phyloP scores from a whole-genome alignment of 1,139 yeast genomes.

The Lodderomyces oxycetoniae region DNA sequence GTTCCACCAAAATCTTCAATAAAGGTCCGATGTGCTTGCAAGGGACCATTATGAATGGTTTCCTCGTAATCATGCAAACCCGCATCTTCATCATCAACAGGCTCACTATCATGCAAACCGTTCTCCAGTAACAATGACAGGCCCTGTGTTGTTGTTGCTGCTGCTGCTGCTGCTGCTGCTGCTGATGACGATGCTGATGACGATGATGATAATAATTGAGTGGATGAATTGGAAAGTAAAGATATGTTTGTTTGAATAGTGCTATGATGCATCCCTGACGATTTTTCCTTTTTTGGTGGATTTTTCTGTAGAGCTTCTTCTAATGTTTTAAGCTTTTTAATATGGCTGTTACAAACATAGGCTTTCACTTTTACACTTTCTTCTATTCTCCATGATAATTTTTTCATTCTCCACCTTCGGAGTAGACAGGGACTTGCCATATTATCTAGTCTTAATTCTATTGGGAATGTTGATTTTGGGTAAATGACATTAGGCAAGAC shows the following conservation, averaged over 20 bases:
- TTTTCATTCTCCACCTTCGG: conserved; percentile 90
- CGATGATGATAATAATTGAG: conserved; percentile 7
- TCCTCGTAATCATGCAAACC: conserved; percentile 11
- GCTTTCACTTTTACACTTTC: conserved; percentile 65
- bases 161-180: too few relatives aligned
- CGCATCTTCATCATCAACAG: conserved; percentile 4
- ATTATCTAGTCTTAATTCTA: conserved; percentile 80
- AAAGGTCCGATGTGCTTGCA: conserved; percentile 24
- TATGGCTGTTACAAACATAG: conserved; percentile 54
- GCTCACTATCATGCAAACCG: conserved; percentile 7
- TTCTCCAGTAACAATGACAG: conserved; percentile 3
- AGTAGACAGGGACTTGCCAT: conserved; percentile 48
- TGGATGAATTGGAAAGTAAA: conserved; percentile 13
- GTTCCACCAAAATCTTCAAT: conserved; percentile 25
- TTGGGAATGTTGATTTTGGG: conserved; percentile 80
- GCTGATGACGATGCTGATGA: not conserved
- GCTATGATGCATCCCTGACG: conserved; percentile 32
- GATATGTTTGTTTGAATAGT: conserved; percentile 33
- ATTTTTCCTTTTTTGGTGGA: conserved; percentile 11
- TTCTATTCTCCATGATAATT: conserved; percentile 85
- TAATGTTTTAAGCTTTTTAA: conserved; percentile 39
- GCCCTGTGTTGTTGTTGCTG: not conserved
- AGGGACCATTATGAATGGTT: conserved; percentile 19
- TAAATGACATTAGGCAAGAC: conserved; percentile 83
- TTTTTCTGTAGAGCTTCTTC: conserved; percentile 40